Base-by-base conservation (phyloP, 2,329 filamentous ascomycete genomes). In the Tolypocladium tropicale region DNA sequence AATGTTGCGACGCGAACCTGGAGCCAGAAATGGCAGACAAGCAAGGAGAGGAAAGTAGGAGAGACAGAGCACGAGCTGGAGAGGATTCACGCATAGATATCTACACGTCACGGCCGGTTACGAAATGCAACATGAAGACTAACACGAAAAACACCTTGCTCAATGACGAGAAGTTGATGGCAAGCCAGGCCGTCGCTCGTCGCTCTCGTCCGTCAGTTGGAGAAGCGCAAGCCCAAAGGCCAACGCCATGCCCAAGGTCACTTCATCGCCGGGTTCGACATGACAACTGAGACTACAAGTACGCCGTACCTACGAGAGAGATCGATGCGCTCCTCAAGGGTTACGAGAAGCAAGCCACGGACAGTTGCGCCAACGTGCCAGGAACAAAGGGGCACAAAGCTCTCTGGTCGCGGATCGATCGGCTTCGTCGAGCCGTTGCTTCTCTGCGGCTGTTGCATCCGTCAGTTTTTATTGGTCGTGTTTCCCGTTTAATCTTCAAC, bases 11-110 rank as follows among this genome's bases (percentile, higher is more conserved):
- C 58, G 36, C 56, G 54, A 30, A 43, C 46, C 7, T 58, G 59
- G 59, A 57, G 36, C n/a, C 60, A 58, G 53, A 61, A 57, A 30
- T 59, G 59, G 59, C 58, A 59, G 5, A 55, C 50, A 33, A 18
- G 16, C 2, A 12, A 25, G 9, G 21, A 37, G 18, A 34, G 6
- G 43, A 18, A 37, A 23, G 49, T 36, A 34, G 4, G 4, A 34
- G 18, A 48, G 52, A 50, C 33, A 23, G 52, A 43, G n/a, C 43
- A 57, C 34, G 54, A 52, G 18, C 33, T 55, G n/a, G 21, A 52
- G 12, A 37, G n/a, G n/a, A 52, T 37, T 2, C 9, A 12, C 12
- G n/a, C 33, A 25, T 37, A 52, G 33, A 18, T 28, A 2, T 46
- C 25, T 25, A 21, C 10, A 12, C 10, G 39, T 43, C 11, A 12